These are phyloP conservation scores for Galerina sulciceps DNA, from an alignment of 768 basidiomycete species.

Conservation along the genomic window DNA sequence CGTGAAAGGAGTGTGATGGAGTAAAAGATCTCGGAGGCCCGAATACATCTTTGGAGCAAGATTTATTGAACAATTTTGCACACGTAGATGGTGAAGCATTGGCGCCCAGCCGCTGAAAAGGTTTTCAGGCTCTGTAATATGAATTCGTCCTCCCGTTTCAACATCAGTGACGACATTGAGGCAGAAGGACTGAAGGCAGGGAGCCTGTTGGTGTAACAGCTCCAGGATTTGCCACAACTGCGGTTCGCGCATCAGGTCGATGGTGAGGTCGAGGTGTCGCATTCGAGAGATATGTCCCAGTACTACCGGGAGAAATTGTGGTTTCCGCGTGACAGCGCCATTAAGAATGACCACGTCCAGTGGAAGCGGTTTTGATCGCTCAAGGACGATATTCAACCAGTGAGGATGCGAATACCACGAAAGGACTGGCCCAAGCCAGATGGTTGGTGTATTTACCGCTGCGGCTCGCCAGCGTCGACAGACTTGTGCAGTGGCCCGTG, in stretches of 20 bases:
- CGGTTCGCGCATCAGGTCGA: constrained; percentile 6
- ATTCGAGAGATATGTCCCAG: constrained; percentile 20
- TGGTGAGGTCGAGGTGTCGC: constrained; percentile 14
- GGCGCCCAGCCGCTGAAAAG: constrained; percentile 19
- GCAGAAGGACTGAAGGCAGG: constrained; percentile 15
- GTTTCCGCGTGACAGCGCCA: constrained; percentile 12
- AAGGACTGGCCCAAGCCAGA: constrained; percentile 23
- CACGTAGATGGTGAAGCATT: constrained; percentile 12
- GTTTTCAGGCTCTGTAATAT: constrained; percentile 9
- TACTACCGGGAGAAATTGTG: constrained; percentile 5
- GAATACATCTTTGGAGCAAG: constrained; percentile 12
- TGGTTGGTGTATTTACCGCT: constrained; percentile 11
- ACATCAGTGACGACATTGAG: constrained; percentile 9
- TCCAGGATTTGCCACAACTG: constrained; percentile 14
- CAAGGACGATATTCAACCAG: constrained; percentile 20
- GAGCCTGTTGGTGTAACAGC: constrained; percentile 16
- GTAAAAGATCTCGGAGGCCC: constrained; percentile 13
- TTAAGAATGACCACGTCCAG: constrained; percentile 19
- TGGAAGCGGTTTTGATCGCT: constrained; percentile 20
- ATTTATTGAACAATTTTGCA: constrained; percentile 15
- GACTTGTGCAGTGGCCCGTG: constrained; percentile 20
- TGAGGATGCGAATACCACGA: constrained; percentile 20
- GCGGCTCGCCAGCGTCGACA: constrained; percentile 19
- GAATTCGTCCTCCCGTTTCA: constrained; percentile 1
- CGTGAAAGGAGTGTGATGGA: constrained; percentile 14